Conservation (phyloP, 2,329 filamentous ascomycete genomes). For the Coleophoma eucalyptorum region DNA sequence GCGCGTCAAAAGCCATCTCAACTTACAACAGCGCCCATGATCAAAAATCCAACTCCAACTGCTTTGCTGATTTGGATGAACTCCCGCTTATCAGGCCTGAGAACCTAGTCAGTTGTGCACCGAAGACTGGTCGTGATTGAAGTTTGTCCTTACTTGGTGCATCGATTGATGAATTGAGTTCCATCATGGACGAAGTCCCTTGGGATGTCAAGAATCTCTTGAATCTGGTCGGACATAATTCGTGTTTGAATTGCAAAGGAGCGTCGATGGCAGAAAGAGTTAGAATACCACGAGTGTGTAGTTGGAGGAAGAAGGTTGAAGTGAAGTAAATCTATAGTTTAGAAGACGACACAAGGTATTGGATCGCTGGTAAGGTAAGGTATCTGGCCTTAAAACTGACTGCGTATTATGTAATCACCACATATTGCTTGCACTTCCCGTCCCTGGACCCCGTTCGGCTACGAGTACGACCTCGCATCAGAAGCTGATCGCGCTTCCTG, state of each 20-base stretch:
- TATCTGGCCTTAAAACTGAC: too few relatives aligned
- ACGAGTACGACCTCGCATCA: too few relatives aligned
- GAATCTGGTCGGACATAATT: conserved; percentile 51
- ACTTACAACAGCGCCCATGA: conserved; percentile 42
- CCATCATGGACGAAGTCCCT: conserved; percentile 42
- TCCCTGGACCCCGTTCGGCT: too few relatives aligned
- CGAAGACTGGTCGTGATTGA: conserved; percentile 25
- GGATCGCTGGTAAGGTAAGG: too few relatives aligned
- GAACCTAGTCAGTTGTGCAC: conserved; percentile 7
- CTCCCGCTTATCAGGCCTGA: conserved; percentile 31
- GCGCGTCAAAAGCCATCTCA: too few relatives aligned
- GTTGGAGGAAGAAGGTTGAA: too few relatives aligned
- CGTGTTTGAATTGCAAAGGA: conserved; percentile 3
- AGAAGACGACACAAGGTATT: too few relatives aligned
- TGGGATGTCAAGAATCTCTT: conserved; percentile 52
- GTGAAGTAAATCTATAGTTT: too few relatives aligned
- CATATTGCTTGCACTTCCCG: neutral
- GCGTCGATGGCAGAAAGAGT: too few relatives aligned
- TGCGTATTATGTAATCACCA: too few relatives aligned
- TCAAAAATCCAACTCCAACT: conserved; percentile 46
- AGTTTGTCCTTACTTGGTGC: conserved; percentile 28
- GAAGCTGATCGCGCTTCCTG: too few relatives aligned
- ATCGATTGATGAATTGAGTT: conserved; percentile 36
- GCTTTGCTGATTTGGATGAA: conserved; percentile 44
- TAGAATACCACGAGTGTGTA: too few relatives aligned